Base-by-base conservation (phyloP, 345 rosid genomes). In the Brassica nigra region DNA sequence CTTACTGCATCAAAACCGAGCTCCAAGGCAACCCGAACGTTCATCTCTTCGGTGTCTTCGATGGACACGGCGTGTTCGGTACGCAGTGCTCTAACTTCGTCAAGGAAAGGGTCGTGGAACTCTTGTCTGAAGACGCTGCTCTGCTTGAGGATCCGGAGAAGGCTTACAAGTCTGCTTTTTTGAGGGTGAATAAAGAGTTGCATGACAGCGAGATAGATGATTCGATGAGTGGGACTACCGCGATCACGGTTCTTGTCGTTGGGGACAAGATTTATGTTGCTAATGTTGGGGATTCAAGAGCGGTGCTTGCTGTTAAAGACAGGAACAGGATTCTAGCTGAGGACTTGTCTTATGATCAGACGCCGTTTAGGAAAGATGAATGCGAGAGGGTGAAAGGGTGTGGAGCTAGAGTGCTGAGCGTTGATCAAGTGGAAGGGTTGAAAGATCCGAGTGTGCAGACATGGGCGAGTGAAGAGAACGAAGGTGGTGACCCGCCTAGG, bases 261-360 rank as follows among this genome's bases (percentile, higher is more conserved):
- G 99, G 90, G 72, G 95, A 95, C 81, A 87, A 80, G 75, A 83
- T 95, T 31, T 86, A 88, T 79, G 95, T 95, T 36, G 98, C 99
- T 6, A 95, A 95, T 85, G 99, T 86, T 61, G 98, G 98, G 29
- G 99, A 95, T 81, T 95, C 99, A n/a, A 92, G 99, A 59, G 99
- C 98, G 6, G 99, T 90, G 11, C 81, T 91, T 30, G 99, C 93
- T 49, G 89, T 89, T 61, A 89, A 89, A 73, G 86, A 84, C 11
- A 90, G 91, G 79, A 86, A 86, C 29, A 81, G 82, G 75, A 81
- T 90, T 68, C 59, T 88, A 28, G 97, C 98, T 0, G 92, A 89
- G 85, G 86, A 91, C 82, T 73, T 95, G 89, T 95, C 99, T n/a
- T 62, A 68, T 11, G 99, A 91, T 86, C 99, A 95, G 67, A 95